These are phyloP conservation scores for Bruguiera hainesii DNA, from an alignment of 441 rosid species.

Conservation along the genomic window DNA sequence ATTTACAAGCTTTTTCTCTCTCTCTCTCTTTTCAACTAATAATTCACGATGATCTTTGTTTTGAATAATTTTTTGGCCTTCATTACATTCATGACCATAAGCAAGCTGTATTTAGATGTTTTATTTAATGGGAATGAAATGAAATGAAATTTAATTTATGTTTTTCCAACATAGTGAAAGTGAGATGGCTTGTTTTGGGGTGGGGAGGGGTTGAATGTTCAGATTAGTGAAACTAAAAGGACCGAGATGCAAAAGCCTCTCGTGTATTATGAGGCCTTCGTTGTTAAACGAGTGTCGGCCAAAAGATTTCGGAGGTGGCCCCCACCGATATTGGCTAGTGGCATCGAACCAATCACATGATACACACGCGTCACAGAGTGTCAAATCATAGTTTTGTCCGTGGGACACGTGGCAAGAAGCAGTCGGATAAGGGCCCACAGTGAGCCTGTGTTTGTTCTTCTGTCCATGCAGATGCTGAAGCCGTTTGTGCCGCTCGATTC, in stretches of 20 bases:
- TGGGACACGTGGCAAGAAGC: slow-evolving; percentile 20
- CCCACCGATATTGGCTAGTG: slow-evolving; percentile 28
- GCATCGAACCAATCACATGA: slow-evolving; percentile 19
- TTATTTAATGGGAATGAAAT: too few relatives aligned
- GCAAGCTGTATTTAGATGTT: too few relatives aligned
- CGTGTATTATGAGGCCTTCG: neutral
- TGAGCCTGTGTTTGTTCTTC: slow-evolving; percentile 18
- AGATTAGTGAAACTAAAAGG: slow-evolving; percentile 13
- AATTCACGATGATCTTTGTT: too few relatives aligned
- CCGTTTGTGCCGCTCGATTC: neutral
- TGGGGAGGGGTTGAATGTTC: neutral
- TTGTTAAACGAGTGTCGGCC: slow-evolving; percentile 38
- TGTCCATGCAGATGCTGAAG: slow-evolving; percentile 28
- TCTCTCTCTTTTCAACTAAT: too few relatives aligned
- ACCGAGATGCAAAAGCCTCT: neutral
- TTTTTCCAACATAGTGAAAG: too few relatives aligned
- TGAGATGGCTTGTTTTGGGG: too few relatives aligned
- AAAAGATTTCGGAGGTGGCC: slow-evolving; percentile 20
- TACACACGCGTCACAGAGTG: slow-evolving; percentile 23
- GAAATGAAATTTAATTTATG: too few relatives aligned
- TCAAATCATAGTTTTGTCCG: neutral
- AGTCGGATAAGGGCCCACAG: slow-evolving; percentile 11
- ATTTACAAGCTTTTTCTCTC: too few relatives aligned
- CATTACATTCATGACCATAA: too few relatives aligned
- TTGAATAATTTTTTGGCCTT: too few relatives aligned